These are phyloP conservation scores for Rubus idaeus DNA, from an alignment of 306 rosid genomes.

Conservation along the genomic window DNA sequence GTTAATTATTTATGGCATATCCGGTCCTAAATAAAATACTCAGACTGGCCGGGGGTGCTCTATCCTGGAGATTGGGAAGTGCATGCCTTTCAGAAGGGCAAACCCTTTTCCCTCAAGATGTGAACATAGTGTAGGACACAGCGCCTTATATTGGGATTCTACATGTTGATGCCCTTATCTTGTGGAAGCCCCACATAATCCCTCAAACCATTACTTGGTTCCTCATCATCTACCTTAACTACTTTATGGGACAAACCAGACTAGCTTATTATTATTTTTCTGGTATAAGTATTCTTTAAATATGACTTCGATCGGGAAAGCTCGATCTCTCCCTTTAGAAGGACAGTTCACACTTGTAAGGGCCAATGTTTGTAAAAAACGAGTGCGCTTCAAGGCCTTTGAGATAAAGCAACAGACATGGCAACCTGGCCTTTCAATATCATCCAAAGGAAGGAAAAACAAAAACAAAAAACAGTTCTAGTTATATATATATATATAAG, in stretches of 20 bases:
- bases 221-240: neutral
- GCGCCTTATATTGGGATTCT: slow-evolving; percentile 10
- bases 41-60: neutral
- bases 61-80: neutral
- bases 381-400: slow-evolving; percentile 15
- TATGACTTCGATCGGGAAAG: neutral
- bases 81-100: neutral
- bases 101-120: neutral
- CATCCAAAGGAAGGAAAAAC: neutral
- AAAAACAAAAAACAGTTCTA: neutral
- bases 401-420: slow-evolving; percentile 25
- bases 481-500: neutral
- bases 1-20: neutral
- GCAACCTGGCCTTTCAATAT: slow-evolving; percentile 14
- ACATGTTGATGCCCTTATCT: slow-evolving; percentile 11
- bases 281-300: neutral
- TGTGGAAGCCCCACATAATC: slow-evolving; percentile 8
- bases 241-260: slow-evolving; percentile 4
- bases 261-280: neutral
- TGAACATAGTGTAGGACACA: neutral
- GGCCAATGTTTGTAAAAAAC: neutral
- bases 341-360: slow-evolving; percentile 1
- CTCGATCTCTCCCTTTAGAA: neutral
- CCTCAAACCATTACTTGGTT: neutral
- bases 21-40: neutral